Conservation (phyloP, 139 green algal genomes). For the Chlorella vulgaris region DNA sequence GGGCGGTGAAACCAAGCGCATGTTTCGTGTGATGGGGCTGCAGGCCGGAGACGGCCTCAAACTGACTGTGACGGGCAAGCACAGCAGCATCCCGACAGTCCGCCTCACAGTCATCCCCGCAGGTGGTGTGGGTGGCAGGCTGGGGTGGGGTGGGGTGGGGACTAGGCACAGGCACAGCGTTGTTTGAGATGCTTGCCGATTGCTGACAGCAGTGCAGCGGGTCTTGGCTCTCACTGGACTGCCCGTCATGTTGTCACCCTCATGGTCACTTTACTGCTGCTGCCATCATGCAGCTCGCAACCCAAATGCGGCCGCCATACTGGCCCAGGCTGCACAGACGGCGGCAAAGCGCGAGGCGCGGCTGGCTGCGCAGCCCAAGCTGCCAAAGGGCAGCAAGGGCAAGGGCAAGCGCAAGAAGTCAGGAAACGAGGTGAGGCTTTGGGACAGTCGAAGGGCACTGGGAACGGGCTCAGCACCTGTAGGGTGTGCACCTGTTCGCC, state of each 20-base stretch:
- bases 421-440: not conserved
- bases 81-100: not conserved
- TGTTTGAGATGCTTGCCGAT: not conserved
- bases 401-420: conserved; percentile 18
- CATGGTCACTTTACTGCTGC: no score
- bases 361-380: conserved; percentile 24
- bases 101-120: conserved; percentile 21
- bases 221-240: no score
- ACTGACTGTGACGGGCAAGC: not conserved
- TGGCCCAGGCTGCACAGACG: conserved; percentile 3
- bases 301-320: conserved; percentile 5
- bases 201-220: no score
- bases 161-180: not conserved
- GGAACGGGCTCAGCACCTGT: no score
- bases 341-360: conserved; percentile 17
- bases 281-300: conserved; percentile 24
- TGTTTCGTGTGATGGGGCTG: conserved; percentile 24
- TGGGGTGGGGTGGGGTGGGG: not conserved
- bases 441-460: not conserved
- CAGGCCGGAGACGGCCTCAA: conserved; percentile 14
- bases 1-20: conserved; percentile 27
- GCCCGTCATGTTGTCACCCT: no score
- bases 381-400: conserved; percentile 11
- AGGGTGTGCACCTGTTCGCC: no score
- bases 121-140: not conserved